A percentile compares a stretch with the other conserved stretches of the same genome.
Evolutionary conservation across 768 basidiomycete species (phyloP).

Genomic region (Rhizopogon vesiculosus): DNA sequence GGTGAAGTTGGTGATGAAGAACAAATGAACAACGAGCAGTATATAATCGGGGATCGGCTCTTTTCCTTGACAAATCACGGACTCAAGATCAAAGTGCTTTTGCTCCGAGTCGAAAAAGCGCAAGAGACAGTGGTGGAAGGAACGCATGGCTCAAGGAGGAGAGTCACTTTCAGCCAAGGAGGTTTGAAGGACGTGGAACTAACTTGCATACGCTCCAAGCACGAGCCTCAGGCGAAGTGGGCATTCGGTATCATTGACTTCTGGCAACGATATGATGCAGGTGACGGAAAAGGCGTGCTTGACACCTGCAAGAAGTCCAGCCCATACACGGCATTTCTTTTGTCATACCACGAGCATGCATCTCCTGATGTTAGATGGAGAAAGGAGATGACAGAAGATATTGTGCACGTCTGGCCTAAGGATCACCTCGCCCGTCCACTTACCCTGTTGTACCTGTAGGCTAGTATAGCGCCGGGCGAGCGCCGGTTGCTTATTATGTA

Average conservation of each 20-base stretch:
- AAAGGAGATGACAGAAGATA: neutral
- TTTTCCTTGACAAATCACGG: conserved; percentile 1
- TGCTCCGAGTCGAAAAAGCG: neutral
- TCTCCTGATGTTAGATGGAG: conserved; percentile 1
- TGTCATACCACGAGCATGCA: neutral
- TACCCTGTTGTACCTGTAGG: neutral
- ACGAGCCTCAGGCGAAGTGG: neutral
- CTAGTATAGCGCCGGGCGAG: too few species aligned
- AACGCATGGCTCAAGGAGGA: neutral
- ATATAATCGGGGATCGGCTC: neutral
- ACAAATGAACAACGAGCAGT: neutral
- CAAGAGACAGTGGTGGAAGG: neutral
- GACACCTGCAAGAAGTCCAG: neutral
- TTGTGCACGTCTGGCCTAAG: neutral
- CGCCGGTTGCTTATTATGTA: too few species aligned
- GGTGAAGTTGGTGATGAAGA: neutral
- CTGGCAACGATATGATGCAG: neutral
- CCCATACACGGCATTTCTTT: conserved; percentile 2
- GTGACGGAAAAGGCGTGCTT: neutral
- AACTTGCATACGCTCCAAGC: neutral
- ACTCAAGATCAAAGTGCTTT: neutral
- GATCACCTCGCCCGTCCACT: neutral
- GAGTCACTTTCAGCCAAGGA: neutral
- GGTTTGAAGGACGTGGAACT: neutral
- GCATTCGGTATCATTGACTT: conserved; percentile 1